phyloP scores from a whole-genome alignment of 1,284 basidiomycete species.

The Sparassis latifolia region DNA sequence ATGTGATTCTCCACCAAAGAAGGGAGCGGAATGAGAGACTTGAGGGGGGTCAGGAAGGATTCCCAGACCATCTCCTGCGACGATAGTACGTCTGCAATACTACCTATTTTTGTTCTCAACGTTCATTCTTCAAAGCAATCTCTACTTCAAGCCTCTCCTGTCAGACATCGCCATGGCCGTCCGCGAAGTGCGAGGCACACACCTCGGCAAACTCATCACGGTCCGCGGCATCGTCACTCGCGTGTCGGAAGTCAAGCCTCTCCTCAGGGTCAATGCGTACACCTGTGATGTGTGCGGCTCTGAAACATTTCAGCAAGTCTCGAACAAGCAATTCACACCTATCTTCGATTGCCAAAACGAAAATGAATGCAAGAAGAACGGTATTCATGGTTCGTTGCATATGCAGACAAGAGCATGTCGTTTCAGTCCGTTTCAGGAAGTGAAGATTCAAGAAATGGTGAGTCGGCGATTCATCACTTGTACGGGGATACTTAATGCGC shows the following conservation, averaged over 20 bases:
- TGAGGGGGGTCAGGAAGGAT: constrained; percentile 64
- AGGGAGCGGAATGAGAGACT: constrained; percentile 79
- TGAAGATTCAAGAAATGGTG: constrained; percentile 99
- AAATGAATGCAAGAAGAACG: constrained; percentile 79
- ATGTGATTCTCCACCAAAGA: constrained; percentile 92
- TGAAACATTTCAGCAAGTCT: constrained; percentile 98
- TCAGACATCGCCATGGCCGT: constrained; percentile 80
- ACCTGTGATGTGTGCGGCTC: constrained; percentile 98
- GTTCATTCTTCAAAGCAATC: constrained; percentile 54
- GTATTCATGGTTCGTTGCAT: constrained; percentile 86
- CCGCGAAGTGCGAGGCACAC: constrained; percentile 79
- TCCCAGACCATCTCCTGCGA: constrained; percentile 87
- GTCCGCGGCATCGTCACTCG: constrained; percentile 97
- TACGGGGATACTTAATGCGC: neutral
- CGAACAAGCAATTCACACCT: constrained; percentile 89
- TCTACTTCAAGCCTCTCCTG: constrained; percentile 86
- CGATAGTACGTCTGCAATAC: constrained; percentile 75
- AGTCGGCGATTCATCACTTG: neutral
- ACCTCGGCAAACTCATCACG: constrained; percentile 90
- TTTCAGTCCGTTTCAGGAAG: constrained; percentile 97
- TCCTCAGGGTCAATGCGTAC: constrained; percentile 96
- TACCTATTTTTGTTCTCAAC: neutral
- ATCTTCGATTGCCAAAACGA: constrained; percentile 83
- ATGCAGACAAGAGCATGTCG: constrained; percentile 98
- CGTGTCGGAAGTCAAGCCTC: constrained; percentile 97